Evolutionary conservation across 306 rosid genomes (phyloP), one percentile per base, ranked within the genome.

Genomic region (Begonia masoniana): DNA sequence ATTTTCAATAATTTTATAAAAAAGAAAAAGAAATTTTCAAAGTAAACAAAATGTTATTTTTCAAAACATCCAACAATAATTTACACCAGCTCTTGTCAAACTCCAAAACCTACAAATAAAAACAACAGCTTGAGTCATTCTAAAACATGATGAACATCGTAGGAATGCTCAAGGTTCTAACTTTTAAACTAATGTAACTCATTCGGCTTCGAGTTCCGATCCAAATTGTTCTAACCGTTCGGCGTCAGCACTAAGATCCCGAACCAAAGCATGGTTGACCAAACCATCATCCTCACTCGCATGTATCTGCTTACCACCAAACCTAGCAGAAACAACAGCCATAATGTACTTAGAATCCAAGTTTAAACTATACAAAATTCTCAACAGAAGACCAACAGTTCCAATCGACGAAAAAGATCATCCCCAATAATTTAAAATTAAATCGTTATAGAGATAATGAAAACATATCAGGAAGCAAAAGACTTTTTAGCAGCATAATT

Each of bases 171-270:
- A 15, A 47, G 50, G 15, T 47, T 47, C 35, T 26, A 26, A 26
- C 6, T 6, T 26, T 6, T 3, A 26, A 31, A 31, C 39, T 31
- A 2, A 6, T 5, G n/a, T n/a, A 9, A 59, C 41, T 74, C 61
- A 79, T 17, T 92, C 93, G 31, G 82, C 88, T 80, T 92, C 99
- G 23, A 92, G 96, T 74, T 92, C 99, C 0, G 91, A 69, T 9
- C 88, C 88, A 70, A 83, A 92, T 75, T 81, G 93, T 76, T 86
- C 95, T 67, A 92, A 59, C 52, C 93, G 80, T 31, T 43, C 55
- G 15, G 87, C 93, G 52, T 92, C 99, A 3, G 47, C 88, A 3
- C 79, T 95, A 7, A 74, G 61, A 74, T 92, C 80, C 65, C 96
- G 76, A 16, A 83, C 63, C 31, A 15, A 9, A 24, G 95, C 78